Evolutionary conservation across 1,284 basidiomycete genomes (phyloP).

Genomic region (Moniliophthora roreri): DNA sequence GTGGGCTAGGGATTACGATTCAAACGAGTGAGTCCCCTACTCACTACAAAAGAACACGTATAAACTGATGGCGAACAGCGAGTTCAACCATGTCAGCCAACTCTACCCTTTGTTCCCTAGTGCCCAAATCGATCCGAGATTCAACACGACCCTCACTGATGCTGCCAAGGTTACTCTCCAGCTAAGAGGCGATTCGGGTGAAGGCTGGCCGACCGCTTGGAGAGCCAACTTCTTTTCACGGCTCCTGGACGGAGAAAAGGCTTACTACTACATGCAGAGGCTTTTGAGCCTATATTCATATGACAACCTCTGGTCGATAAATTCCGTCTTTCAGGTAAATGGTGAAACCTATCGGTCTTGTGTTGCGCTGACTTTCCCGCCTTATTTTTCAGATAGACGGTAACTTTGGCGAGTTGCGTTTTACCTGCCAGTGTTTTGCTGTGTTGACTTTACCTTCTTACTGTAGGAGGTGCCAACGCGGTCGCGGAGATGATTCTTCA

Average conservation of each 20-base stretch:
- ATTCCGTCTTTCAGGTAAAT: constrained; percentile 16
- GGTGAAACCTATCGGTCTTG: too few relatives aligned
- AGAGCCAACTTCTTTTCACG: constrained; percentile 15
- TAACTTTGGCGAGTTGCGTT: constrained; percentile 12
- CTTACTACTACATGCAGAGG: constrained; percentile 17
- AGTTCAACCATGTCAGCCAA: constrained; percentile 17
- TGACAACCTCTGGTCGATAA: constrained; percentile 17
- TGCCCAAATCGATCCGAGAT: constrained; percentile 18
- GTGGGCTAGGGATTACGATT: constrained; percentile 15
- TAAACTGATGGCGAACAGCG: constrained; percentile 5
- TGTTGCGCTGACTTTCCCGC: too few relatives aligned
- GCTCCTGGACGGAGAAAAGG: constrained; percentile 17
- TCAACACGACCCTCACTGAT: constrained; percentile 17
- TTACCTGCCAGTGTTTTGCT: background rate
- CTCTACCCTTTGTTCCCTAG: constrained; percentile 18
- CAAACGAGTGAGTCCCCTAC: constrained; percentile 8
- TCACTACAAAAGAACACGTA: background rate
- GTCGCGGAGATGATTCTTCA: constrained; percentile 20
- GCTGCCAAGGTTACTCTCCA: constrained; percentile 17
- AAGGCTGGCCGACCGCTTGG: constrained; percentile 21
- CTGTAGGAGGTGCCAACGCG: constrained; percentile 12
- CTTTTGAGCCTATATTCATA: constrained; percentile 13
- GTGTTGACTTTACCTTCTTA: background rate
- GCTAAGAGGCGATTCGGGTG: constrained; percentile 18
- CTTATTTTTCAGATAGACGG: constrained; percentile 18